A percentile compares a stretch with the other conserved stretches of the same genome.
Evolutionary conservation across 148 eudicot species (phyloP).

Genomic region (Chenopodium quinoa): DNA sequence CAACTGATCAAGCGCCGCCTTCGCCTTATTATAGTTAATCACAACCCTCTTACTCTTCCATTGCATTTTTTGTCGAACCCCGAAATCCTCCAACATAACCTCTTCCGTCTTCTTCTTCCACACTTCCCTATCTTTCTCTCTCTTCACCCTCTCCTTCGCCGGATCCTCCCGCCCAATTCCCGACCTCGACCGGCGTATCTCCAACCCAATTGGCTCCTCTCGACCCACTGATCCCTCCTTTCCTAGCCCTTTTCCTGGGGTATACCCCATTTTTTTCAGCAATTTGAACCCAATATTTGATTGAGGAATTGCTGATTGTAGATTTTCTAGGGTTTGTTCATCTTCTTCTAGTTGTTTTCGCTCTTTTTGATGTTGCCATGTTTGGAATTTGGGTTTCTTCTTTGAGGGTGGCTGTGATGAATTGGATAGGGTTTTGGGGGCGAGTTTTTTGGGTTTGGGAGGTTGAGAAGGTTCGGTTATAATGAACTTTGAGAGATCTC

Average conservation of each 20-base stretch:
- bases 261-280: conserved; percentile 82
- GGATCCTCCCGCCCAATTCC: conserved; percentile 88
- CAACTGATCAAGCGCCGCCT: conserved; percentile 67
- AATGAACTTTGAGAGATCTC: conserved; percentile 77
- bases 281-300: conserved; percentile 80
- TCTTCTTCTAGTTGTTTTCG: conserved; percentile 66
- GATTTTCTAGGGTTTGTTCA: conserved; percentile 53
- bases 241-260: conserved; percentile 68
- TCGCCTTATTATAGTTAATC: conserved; percentile 59
- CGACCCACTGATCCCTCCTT: conserved; percentile 62
- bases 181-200: conserved; percentile 69
- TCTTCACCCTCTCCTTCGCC: conserved; percentile 58
- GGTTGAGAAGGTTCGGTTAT: conserved; percentile 42
- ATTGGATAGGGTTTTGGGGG: conserved; percentile 11
- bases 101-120: conserved; percentile 44
- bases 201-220: conserved; percentile 66
- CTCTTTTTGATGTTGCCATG: conserved; percentile 55
- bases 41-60: conserved; percentile 59
- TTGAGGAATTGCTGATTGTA: conserved; percentile 69
- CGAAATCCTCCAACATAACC: conserved; percentile 64
- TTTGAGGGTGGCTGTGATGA: conserved; percentile 33
- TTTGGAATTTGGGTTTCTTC: conserved; percentile 45
- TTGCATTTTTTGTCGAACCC: conserved; percentile 52
- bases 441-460: conserved; percentile 43
- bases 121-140: conserved; percentile 45